phyloP scores from a whole-genome alignment of 1,284 basidiomycete species.

The Pulchroboletus neoregius region DNA sequence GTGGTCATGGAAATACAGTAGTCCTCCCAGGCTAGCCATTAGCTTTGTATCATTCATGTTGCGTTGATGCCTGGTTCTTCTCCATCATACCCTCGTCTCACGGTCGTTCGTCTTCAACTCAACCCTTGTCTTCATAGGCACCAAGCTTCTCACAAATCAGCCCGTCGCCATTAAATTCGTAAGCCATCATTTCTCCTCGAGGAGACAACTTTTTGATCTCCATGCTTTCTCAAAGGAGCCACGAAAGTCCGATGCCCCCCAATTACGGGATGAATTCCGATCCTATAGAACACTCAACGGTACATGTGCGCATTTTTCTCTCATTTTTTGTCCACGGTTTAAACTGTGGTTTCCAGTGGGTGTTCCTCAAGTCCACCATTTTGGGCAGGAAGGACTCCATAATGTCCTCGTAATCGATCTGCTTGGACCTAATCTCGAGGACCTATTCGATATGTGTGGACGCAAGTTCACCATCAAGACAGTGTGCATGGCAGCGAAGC shows the following conservation, averaged over 20 bases:
- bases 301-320: constrained; percentile 63
- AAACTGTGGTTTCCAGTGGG: constrained; percentile 55
- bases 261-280: constrained; percentile 95
- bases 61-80: constrained; percentile 4
- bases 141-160: constrained; percentile 83
- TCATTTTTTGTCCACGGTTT: constrained; percentile 12
- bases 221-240: constrained; percentile 68
- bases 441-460: constrained; percentile 98
- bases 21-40: constrained; percentile 3
- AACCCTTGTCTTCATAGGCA: constrained; percentile 48
- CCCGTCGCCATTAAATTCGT: constrained; percentile 99
- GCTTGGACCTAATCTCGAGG: constrained; percentile 93
- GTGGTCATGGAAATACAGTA: constrained; percentile 7
- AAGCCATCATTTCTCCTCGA: constrained; percentile 34
- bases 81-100: constrained; percentile 5
- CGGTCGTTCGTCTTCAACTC: constrained; percentile 11
- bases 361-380: constrained; percentile 97
- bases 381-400: constrained; percentile 97
- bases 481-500: constrained; percentile 97
- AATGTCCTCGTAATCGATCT: constrained; percentile 97
- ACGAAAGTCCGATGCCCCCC: constrained; percentile 96
- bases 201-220: constrained; percentile 11
- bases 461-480: constrained; percentile 97
- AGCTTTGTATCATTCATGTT: constrained; percentile 5
- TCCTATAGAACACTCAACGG: constrained; percentile 95